These are phyloP conservation scores for Leavenworthia alabamica DNA, from an alignment of 345 rosid genomes.

Conservation along the genomic window DNA sequence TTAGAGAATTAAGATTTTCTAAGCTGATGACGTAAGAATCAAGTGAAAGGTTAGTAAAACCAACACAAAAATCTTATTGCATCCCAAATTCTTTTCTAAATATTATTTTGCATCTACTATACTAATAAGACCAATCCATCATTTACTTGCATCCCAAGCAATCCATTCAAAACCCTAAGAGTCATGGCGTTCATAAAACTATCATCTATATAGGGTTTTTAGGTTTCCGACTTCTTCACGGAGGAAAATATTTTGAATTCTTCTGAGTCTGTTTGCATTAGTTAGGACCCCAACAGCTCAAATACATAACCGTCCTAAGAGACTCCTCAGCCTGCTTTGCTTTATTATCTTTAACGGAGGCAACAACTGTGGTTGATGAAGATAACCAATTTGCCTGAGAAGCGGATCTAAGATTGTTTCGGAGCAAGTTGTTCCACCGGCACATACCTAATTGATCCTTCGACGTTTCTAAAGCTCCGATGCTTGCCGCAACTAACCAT, in stretches of 20 bases:
- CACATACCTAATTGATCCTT: constrained; percentile 47
- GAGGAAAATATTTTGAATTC: not conserved
- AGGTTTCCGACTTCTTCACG: not conserved
- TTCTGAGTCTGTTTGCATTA: not conserved
- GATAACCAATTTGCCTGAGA: constrained; percentile 30
- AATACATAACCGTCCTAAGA: constrained; percentile 62
- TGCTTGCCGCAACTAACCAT: constrained; percentile 49
- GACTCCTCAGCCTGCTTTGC: constrained; percentile 59
- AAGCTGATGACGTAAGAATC: too few species aligned
- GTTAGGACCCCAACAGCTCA: constrained; percentile 84
- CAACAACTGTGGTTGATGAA: constrained; percentile 6
- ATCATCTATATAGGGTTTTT: not conserved
- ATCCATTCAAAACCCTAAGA: not conserved
- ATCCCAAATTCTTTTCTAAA: not conserved
- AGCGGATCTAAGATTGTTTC: constrained; percentile 30
- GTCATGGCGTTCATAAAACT: not conserved
- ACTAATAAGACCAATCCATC: not conserved
- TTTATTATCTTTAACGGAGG: constrained; percentile 22
- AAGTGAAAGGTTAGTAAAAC: too few species aligned
- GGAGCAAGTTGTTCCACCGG: constrained; percentile 40
- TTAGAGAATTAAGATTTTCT: too few species aligned
- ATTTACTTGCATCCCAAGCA: not conserved
- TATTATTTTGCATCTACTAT: not conserved
- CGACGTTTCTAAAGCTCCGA: constrained; percentile 45
- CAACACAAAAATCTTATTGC: too few species aligned